phyloP scores from a whole-genome alignment of 345 rosid genomes.

The Erucastrum elatum region DNA sequence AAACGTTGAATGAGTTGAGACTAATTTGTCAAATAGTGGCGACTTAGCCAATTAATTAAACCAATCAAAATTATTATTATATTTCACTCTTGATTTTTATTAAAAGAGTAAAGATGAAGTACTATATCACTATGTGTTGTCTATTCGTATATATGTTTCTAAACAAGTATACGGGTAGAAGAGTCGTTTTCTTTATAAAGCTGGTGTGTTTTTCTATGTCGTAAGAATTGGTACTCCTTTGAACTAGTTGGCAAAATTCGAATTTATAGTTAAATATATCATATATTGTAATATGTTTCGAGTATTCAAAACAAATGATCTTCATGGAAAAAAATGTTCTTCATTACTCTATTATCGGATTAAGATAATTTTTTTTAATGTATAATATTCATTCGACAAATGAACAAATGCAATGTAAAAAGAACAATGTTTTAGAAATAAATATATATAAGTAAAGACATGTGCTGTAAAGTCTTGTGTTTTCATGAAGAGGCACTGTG shows the following conservation, averaged over 20 bases:
- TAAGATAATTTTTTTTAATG: background rate
- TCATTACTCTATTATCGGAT: background rate
- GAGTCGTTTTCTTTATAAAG: conserved; percentile 32
- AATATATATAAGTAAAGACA: background rate
- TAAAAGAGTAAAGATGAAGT: background rate
- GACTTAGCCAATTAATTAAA: background rate
- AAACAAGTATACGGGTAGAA: background rate
- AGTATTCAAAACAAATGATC: background rate
- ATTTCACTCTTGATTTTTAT: background rate
- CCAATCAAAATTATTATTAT: background rate
- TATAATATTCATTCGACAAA: background rate
- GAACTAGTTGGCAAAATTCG: background rate
- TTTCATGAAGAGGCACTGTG: conserved; percentile 25
- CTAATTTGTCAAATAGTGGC: conserved; percentile 29
- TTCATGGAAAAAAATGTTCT: background rate
- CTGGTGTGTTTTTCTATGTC: conserved; percentile 9
- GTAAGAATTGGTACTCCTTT: background rate
- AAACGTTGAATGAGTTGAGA: conserved; percentile 15
- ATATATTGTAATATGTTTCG: background rate
- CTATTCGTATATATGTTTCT: background rate
- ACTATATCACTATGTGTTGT: background rate
- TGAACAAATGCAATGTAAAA: background rate
- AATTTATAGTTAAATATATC: background rate
- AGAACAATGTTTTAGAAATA: background rate
- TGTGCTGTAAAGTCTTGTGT: background rate